Conservation (phyloP, 2,329 filamentous ascomycete genomes). For the Nothophoma quercina region DNA sequence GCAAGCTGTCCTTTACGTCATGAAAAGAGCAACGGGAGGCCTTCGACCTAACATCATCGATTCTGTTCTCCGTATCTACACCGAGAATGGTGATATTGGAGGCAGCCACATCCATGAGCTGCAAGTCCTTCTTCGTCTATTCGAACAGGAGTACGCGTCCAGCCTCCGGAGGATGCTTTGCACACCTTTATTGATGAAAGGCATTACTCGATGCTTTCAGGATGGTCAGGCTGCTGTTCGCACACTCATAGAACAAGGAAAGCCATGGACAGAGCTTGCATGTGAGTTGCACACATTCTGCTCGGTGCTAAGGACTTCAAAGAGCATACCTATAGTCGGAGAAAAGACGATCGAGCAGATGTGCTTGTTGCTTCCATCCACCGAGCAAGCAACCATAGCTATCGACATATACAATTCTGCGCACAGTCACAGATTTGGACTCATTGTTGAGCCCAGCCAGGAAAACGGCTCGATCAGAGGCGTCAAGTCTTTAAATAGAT, state of each 20-base stretch:
- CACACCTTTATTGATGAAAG: conserved; percentile 26
- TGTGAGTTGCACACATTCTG: conserved; percentile 35
- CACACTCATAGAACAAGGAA: conserved; percentile 22
- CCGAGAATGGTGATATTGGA: conserved; percentile 19
- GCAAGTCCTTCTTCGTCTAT: conserved; percentile 23
- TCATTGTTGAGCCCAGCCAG: not conserved
- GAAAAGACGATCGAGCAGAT: conserved; percentile 4
- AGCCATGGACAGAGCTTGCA: conserved; percentile 28
- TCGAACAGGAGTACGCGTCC: conserved; percentile 22
- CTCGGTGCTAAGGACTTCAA: conserved; percentile 22
- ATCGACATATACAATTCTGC: conserved; percentile 27
- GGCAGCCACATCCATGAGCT: conserved; percentile 28
- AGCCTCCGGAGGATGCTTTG: conserved; percentile 26
- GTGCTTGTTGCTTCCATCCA: conserved; percentile 21
- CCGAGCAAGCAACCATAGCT: conserved; percentile 16
- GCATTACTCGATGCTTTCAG: conserved; percentile 33
- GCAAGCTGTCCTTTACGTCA: conserved; percentile 28
- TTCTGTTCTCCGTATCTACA: conserved; percentile 21
- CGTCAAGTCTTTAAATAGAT: too few relatives aligned
- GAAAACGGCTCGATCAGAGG: not conserved
- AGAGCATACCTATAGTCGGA: conserved; percentile 7
- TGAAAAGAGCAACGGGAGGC: conserved; percentile 1
- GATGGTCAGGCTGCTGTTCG: conserved; percentile 31
- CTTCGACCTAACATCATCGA: conserved; percentile 17
- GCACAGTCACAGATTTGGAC: not conserved